phyloP scores from a whole-genome alignment of 2,329 filamentous ascomycete genomes.

The Sphaerulina populicola region DNA sequence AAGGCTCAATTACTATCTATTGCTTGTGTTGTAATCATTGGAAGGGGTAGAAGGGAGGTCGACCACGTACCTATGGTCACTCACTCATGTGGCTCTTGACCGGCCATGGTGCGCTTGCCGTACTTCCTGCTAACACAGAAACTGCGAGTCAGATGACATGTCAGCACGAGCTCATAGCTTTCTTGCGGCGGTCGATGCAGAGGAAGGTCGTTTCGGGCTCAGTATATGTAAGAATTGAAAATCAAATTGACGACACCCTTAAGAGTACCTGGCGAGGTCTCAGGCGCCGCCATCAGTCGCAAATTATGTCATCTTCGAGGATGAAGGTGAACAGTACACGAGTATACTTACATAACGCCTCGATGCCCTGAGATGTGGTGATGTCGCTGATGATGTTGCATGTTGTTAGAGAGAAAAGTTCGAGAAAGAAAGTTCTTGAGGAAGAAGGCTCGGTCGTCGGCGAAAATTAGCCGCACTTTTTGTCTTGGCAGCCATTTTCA shows the following conservation, averaged over 20 bases:
- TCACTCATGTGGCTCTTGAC: not conserved
- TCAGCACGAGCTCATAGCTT: not conserved
- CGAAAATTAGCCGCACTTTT: not conserved
- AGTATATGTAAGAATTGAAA: conserved; percentile 99
- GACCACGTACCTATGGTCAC: conserved; percentile 7
- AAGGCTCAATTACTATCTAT: conserved; percentile 48
- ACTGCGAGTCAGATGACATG: not conserved
- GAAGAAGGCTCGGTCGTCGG: not conserved
- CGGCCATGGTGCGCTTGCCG: not conserved
- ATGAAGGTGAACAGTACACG: not conserved
- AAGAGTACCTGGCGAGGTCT: conserved; percentile 86
- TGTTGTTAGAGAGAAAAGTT: conserved; percentile 2
- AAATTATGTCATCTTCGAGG: conserved; percentile 91
- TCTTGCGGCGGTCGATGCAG: not conserved
- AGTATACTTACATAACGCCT: conserved; percentile 9
- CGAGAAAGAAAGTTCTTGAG: conserved; percentile 6
- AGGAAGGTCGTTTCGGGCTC: conserved; percentile 39
- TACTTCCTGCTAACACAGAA: not conserved
- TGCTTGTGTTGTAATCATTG: conserved; percentile 57
- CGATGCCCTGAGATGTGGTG: not conserved
- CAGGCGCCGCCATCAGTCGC: conserved; percentile 87
- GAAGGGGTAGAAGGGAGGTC: conserved; percentile 30
- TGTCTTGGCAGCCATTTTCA: not conserved
- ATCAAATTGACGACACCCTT: conserved; percentile 69
- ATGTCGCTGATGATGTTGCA: conserved; percentile 6